Evolutionary conservation across 495 filamentous ascomycete species (phyloP).

Genomic region (Penicillium goetzii): DNA sequence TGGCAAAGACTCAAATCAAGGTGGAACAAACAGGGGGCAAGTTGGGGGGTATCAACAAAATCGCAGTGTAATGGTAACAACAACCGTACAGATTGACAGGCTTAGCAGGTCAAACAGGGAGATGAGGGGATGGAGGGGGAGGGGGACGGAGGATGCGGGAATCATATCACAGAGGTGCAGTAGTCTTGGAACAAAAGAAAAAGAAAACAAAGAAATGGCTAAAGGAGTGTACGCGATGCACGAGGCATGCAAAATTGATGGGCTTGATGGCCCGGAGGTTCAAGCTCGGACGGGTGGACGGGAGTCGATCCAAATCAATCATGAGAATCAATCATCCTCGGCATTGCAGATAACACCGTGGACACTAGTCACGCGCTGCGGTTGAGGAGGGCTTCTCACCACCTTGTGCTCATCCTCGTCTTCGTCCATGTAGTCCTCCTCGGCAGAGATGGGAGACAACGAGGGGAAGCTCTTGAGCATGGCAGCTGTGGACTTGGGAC

Average conservation of each 20-base stretch:
- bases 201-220: constrained; percentile 28
- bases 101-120: constrained; percentile 16
- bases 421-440: constrained; percentile 45
- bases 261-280: constrained; percentile 5
- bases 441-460: constrained; percentile 48
- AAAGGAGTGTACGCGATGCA: constrained; percentile 41
- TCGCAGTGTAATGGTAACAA: constrained; percentile 20
- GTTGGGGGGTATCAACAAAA: constrained; percentile 52
- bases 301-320: neutral
- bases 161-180: constrained; percentile 8
- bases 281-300: neutral
- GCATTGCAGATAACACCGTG: constrained; percentile 64
- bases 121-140: neutral
- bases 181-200: constrained; percentile 30
- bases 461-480: constrained; percentile 63
- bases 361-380: constrained; percentile 68
- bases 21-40: constrained; percentile 36
- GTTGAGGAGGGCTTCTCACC: constrained; percentile 36
- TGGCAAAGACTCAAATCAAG: constrained; percentile 10
- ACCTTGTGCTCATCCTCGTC: constrained; percentile 16
- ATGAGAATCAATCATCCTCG: constrained; percentile 17
- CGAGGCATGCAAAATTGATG: constrained; percentile 19
- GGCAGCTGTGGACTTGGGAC: constrained; percentile 69
- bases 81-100: constrained; percentile 20
- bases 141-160: constrained; percentile 3